These are phyloP conservation scores for Phaeosphaeria sp. DNA, from an alignment of 2,329 filamentous ascomycete genomes.

Conservation along the genomic window DNA sequence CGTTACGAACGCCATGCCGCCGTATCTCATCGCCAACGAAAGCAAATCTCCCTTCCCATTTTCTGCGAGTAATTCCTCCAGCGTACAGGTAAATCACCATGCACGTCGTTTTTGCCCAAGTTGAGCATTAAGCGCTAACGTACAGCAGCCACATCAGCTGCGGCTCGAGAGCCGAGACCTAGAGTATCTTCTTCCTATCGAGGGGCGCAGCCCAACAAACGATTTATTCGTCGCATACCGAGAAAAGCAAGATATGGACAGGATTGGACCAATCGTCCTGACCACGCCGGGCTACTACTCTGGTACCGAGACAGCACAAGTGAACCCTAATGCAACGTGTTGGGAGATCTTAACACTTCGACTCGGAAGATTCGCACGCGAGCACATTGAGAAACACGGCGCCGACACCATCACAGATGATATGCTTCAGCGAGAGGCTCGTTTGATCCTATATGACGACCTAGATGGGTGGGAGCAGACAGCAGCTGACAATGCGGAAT, in stretches of 20 bases:
- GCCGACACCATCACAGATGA: conserved; percentile 53
- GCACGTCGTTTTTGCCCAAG: not conserved
- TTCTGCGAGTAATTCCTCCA: conserved; percentile 50
- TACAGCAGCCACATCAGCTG: conserved; percentile 21
- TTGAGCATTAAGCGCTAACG: conserved; percentile 12
- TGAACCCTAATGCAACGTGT: conserved; percentile 48
- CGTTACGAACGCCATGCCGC: conserved; percentile 60
- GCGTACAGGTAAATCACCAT: conserved; percentile 34
- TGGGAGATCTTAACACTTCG: conserved; percentile 59
- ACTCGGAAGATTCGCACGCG: conserved; percentile 54
- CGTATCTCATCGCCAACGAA: conserved; percentile 59
- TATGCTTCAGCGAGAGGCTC: conserved; percentile 56
- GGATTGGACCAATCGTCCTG: conserved; percentile 23
- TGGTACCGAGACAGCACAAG: conserved; percentile 7
- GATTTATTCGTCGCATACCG: conserved; percentile 27
- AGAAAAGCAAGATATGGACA: conserved; percentile 12
- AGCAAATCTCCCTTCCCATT: conserved; percentile 55
- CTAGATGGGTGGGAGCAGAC: conserved; percentile 58
- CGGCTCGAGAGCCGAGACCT: conserved; percentile 27
- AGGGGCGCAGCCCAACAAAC: conserved; percentile 2
- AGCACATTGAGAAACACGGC: conserved; percentile 46
- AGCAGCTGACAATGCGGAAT: conserved; percentile 51
- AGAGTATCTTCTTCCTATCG: conserved; percentile 35
- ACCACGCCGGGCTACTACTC: conserved; percentile 26
- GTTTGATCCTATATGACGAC: conserved; percentile 56